Conservation (phyloP, 148 eudicot genomes). For the Amaranthus hypochondriacus region DNA sequence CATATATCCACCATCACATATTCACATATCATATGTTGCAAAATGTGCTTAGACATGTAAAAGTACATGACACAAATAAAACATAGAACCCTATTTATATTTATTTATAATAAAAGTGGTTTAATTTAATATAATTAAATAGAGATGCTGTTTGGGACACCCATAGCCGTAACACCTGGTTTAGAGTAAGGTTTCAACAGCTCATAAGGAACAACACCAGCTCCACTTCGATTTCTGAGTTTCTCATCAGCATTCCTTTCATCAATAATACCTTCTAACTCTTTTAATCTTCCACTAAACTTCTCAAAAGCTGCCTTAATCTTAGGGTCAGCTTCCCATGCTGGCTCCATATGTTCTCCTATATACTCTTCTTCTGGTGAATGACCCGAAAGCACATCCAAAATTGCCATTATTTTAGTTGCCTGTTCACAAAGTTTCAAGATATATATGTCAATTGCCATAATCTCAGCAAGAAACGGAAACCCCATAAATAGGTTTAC, state of each 20-base stretch:
- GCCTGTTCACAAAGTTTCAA: slow-evolving; percentile 14
- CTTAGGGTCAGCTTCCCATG: slow-evolving; percentile 36
- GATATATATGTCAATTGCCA: too few species aligned
- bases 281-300: slow-evolving; percentile 44
- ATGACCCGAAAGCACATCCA: slow-evolving; percentile 58
- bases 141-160: slow-evolving; percentile 72
- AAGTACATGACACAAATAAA: too few species aligned
- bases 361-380: slow-evolving; percentile 70
- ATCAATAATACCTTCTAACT: slow-evolving; percentile 56
- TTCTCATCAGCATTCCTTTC: slow-evolving; percentile 40
- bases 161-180: slow-evolving; percentile 59
- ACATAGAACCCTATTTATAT: too few species aligned
- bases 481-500: too few species aligned
- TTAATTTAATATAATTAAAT: slow-evolving; percentile 25
- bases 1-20: too few species aligned
- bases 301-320: slow-evolving; percentile 53
- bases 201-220: slow-evolving; percentile 68
- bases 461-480: too few species aligned
- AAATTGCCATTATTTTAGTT: slow-evolving; percentile 46
- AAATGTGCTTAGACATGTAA: too few species aligned
- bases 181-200: slow-evolving; percentile 57
- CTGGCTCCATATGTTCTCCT: slow-evolving; percentile 36
- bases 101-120: too few species aligned
- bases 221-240: slow-evolving; percentile 56
- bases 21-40: too few species aligned